phyloP scores from a whole-genome alignment of 768 basidiomycete species.

The Tricholomella constricta region DNA sequence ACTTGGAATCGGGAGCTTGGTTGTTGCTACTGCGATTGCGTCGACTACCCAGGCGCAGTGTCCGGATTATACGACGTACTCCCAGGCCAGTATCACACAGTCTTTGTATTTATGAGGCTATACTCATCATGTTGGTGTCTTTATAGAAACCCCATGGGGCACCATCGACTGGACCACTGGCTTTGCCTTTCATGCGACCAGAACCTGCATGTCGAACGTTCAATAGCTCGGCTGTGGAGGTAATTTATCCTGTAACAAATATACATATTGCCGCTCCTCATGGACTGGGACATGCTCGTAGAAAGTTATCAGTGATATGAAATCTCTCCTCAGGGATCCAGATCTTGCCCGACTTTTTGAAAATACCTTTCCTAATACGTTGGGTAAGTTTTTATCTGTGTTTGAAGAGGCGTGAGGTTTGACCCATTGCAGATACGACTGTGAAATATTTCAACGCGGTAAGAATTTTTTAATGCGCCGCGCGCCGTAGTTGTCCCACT shows the following conservation, averaged over 20 bases:
- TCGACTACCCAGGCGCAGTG: slow-evolving; percentile 43
- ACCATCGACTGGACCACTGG: slow-evolving; percentile 59
- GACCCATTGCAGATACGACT: slow-evolving; percentile 59
- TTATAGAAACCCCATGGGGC: slow-evolving; percentile 59
- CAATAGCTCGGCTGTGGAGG: slow-evolving; percentile 75
- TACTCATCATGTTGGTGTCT: neutral
- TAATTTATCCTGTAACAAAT: slow-evolving; percentile 26
- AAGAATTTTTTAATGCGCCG: slow-evolving; percentile 6
- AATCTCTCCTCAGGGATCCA: slow-evolving; percentile 67
- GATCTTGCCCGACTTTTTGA: slow-evolving; percentile 79
- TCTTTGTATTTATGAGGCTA: neutral
- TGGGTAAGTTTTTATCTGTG: slow-evolving; percentile 46
- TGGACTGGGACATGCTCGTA: slow-evolving; percentile 27
- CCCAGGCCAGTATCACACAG: slow-evolving; percentile 40
- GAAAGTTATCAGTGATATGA: slow-evolving; percentile 80
- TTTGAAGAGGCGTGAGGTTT: neutral
- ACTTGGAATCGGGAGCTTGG: slow-evolving; percentile 20
- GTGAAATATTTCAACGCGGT: slow-evolving; percentile 74
- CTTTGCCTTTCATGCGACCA: slow-evolving; percentile 74
- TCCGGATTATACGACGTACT: slow-evolving; percentile 63
- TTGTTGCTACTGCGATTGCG: slow-evolving; percentile 27
- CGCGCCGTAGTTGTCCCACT: neutral
- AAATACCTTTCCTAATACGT: slow-evolving; percentile 81
- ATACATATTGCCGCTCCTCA: neutral
- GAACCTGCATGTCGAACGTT: slow-evolving; percentile 71